These are phyloP conservation scores for Umbelopsis sp. DNA, from an alignment of 371 early-diverging fungal species.

Conservation along the genomic window DNA sequence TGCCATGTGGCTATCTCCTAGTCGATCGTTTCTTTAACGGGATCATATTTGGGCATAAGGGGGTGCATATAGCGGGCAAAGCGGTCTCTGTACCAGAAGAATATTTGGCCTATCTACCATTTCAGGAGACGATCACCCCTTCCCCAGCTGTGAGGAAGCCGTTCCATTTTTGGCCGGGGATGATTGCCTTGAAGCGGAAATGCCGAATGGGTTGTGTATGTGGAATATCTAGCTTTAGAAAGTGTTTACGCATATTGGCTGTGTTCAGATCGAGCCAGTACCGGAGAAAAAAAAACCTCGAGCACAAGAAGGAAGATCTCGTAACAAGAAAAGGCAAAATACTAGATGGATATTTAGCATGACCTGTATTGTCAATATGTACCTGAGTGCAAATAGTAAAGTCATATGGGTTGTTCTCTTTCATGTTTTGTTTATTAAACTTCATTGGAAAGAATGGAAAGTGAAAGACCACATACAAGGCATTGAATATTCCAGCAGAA, in stretches of 20 bases:
- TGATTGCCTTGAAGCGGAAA: neutral
- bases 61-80: conserved; percentile 6
- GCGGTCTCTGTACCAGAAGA: neutral
- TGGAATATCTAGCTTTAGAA: too few relatives aligned
- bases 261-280: neutral
- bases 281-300: neutral
- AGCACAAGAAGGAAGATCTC: neutral
- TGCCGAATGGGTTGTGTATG: neutral
- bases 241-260: too few relatives aligned
- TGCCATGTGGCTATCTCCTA: conserved; percentile 13
- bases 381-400: neutral
- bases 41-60: conserved; percentile 1
- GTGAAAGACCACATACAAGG: too few relatives aligned
- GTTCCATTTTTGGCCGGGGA: neutral
- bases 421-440: neutral
- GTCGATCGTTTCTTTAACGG: neutral
- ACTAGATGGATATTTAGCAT: neutral
- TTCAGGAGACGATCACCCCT: conserved; percentile 10
- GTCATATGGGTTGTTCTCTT: neutral
- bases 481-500: too few relatives aligned
- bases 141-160: neutral
- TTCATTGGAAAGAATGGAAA: neutral
- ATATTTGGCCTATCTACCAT: neutral
- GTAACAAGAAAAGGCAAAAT: neutral
- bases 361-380: neutral